A percentile compares a stretch with the other conserved stretches of the same genome.
Conservation (phyloP, 345 rosid species). For the Ricinus communis region DNA sequence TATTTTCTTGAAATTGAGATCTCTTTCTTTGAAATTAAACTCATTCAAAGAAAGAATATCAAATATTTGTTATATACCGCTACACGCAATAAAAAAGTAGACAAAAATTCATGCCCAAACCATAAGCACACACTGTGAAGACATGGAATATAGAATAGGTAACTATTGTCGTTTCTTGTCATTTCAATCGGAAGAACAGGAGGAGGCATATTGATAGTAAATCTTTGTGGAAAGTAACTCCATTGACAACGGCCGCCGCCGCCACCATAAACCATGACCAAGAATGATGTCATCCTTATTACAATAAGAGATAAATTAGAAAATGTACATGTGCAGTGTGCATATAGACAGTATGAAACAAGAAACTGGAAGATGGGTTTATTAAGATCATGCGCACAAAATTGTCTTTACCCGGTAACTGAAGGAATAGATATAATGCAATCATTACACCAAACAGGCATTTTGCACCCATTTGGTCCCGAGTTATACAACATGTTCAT, state of each 20-base stretch:
- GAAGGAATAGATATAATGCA: neutral
- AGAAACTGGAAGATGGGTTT: neutral
- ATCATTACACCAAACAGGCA: neutral
- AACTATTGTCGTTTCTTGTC: neutral
- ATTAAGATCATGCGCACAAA: neutral
- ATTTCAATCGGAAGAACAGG: neutral
- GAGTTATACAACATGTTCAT: neutral
- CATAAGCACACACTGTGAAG: too few species aligned
- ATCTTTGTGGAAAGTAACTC: too few species aligned
- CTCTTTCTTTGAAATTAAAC: too few species aligned
- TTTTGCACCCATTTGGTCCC: neutral
- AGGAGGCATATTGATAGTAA: neutral
- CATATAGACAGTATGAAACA: neutral
- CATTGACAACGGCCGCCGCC: neutral
- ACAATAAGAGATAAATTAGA: neutral
- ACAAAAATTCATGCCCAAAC: too few species aligned
- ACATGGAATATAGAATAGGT: too few species aligned
- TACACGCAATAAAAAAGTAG: too few species aligned
- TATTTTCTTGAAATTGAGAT: too few species aligned
- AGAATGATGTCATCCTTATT: constrained; percentile 14
- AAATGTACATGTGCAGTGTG: too few species aligned
- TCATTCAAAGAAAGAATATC: too few species aligned
- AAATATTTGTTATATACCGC: too few species aligned
- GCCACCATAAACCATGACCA: neutral
- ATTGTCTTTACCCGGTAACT: neutral